Conservation (phyloP, 345 rosid genomes). For the Salix suchowensis region DNA sequence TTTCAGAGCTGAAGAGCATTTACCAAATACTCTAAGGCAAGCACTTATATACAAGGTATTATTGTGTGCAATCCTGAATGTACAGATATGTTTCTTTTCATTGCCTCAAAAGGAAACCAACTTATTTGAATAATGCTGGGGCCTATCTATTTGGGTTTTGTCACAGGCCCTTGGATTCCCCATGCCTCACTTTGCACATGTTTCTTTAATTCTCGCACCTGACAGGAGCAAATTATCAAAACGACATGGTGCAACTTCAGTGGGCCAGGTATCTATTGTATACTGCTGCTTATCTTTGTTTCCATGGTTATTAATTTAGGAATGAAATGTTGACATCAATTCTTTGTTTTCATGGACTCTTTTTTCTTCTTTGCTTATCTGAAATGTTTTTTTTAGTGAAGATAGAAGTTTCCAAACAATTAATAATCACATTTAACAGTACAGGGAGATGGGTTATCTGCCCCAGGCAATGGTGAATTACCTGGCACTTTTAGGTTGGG, state of each 20-base stretch:
- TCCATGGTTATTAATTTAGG: slow-evolving; percentile 7
- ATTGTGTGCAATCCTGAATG: not conserved
- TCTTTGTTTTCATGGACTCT: slow-evolving; percentile 3
- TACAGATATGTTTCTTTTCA: not conserved
- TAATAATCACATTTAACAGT: slow-evolving; percentile 38
- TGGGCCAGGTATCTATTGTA: slow-evolving; percentile 68
- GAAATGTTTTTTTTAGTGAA: not conserved
- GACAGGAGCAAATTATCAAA: slow-evolving; percentile 92
- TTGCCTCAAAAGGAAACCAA: not conserved
- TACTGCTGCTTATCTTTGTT: slow-evolving; percentile 4
- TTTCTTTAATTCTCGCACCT: slow-evolving; percentile 89
- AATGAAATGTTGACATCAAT: not conserved
- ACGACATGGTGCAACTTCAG: slow-evolving; percentile 95
- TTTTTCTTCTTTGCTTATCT: not conserved
- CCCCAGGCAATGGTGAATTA: slow-evolving; percentile 95
- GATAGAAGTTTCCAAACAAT: not conserved
- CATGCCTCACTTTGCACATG: slow-evolving; percentile 91
- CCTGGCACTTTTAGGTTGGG: slow-evolving; percentile 93
- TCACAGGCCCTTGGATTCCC: slow-evolving; percentile 80
- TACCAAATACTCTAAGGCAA: slow-evolving; percentile 88
- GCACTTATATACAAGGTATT: slow-evolving; percentile 84
- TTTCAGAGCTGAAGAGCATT: slow-evolving; percentile 90
- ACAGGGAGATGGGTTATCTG: slow-evolving; percentile 88
- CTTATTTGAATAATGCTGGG: slow-evolving; percentile 11
- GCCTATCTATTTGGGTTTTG: slow-evolving; percentile 14